Evolutionary conservation across 805 yeast genomes (phyloP).

Genomic region (Wickerhamiella brachini): DNA sequence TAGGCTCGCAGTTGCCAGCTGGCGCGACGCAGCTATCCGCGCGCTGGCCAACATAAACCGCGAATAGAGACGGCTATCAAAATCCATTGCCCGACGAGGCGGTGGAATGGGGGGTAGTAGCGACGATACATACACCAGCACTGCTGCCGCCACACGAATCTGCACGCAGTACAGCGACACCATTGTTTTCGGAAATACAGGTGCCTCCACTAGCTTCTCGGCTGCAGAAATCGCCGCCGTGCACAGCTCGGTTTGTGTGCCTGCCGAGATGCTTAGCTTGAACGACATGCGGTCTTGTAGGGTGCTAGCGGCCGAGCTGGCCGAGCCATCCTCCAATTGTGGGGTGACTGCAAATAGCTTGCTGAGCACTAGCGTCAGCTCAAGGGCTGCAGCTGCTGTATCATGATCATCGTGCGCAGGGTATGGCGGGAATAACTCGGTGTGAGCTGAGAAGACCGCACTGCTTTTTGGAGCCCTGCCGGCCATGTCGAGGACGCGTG

Average conservation of each 20-base stretch:
- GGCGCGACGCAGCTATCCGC: background rate
- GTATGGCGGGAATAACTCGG: background rate
- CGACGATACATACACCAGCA: background rate
- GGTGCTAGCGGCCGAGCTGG: background rate
- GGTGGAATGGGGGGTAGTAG: background rate
- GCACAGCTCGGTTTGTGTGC: background rate
- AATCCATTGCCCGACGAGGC: background rate
- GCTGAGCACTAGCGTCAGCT: background rate
- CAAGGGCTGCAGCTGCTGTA: background rate
- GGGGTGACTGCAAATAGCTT: background rate
- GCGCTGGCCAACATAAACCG: background rate
- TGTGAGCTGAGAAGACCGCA: background rate
- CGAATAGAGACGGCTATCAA: background rate
- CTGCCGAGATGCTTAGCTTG: background rate
- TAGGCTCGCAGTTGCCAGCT: background rate
- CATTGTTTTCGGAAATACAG: background rate
- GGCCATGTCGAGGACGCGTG: background rate
- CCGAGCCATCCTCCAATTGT: background rate
- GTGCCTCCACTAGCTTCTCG: background rate
- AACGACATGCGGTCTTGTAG: background rate
- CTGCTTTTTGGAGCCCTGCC: background rate
- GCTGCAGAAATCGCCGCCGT: background rate
- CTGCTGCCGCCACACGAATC: background rate
- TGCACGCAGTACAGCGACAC: background rate
- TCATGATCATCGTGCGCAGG: background rate